Conservation (phyloP, 2,329 filamentous ascomycete species). For the Aspergillus felis region DNA sequence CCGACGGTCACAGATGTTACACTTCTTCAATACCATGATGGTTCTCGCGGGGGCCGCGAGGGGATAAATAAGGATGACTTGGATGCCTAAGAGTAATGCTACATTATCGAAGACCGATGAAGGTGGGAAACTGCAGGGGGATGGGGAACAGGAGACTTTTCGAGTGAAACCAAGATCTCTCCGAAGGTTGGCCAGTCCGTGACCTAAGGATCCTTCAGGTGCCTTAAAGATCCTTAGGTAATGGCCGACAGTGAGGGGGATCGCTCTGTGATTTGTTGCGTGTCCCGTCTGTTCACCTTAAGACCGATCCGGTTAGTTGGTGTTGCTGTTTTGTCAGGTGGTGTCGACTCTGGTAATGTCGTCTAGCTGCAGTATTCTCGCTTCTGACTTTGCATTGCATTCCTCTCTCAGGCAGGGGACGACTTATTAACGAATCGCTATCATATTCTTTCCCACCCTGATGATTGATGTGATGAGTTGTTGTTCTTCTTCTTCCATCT, state of each 20-base stretch:
- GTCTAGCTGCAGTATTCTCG: background rate
- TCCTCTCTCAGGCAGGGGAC: background rate
- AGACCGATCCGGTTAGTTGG: background rate
- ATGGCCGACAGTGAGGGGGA: background rate
- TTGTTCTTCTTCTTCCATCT: background rate
- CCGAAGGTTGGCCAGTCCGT: background rate
- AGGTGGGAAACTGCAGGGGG: background rate
- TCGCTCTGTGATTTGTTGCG: background rate
- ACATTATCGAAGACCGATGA: conserved; percentile 1
- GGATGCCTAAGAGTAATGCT: conserved; percentile 3
- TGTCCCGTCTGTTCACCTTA: background rate
- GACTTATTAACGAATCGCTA: background rate
- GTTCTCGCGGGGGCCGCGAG: conserved; percentile 9
- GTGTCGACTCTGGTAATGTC: background rate
- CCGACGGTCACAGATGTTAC: conserved; percentile 49
- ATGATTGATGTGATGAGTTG: background rate
- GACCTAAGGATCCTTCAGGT: too few species aligned
- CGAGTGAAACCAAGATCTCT: background rate
- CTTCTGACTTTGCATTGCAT: background rate
- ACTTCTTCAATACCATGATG: conserved; percentile 43
- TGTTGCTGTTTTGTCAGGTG: background rate
- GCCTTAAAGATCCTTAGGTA: background rate
- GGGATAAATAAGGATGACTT: background rate
- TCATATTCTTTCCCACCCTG: background rate
- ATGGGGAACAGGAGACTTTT: background rate